A percentile compares a stretch with the other conserved stretches of the same genome.
These are phyloP conservation scores for Candida arabinofermentans DNA, from an alignment of 805 yeast genomes.

Conservation along the genomic window DNA sequence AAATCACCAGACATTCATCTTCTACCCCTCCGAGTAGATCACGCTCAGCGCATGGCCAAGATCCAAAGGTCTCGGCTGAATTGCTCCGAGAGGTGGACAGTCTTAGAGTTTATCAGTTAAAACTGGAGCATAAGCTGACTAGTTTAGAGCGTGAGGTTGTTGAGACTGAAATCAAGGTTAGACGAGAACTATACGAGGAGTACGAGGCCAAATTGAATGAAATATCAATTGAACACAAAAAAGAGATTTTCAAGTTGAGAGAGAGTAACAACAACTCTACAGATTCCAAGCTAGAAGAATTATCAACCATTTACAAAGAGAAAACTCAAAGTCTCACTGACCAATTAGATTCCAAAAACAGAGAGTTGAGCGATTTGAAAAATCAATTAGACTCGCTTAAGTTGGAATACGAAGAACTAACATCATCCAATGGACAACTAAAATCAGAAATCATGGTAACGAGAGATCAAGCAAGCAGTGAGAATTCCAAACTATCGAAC, in stretches of 20 bases:
- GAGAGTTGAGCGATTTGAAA: conserved; percentile 4
- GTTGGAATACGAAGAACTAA: conserved; percentile 5
- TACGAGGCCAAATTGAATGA: conserved; percentile 36
- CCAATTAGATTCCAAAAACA: conserved; percentile 8
- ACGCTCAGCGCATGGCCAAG: conserved; percentile 1
- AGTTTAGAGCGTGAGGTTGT: conserved; percentile 23
- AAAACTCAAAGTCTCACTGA: conserved; percentile 23
- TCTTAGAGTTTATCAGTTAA: conserved; percentile 22
- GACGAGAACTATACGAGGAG: conserved; percentile 28
- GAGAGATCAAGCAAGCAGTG: conserved; percentile 4
- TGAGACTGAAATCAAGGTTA: conserved; percentile 27
- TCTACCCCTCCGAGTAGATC: conserved; percentile 5
- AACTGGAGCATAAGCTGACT: conserved; percentile 18
- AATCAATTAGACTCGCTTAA: conserved; percentile 11
- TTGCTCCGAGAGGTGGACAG: conserved; percentile 24
- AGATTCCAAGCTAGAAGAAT: conserved; percentile 29
- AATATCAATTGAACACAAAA: conserved; percentile 31
- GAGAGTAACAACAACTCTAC: conserved; percentile 19
- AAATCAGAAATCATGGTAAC: conserved; percentile 4
- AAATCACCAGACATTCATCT: conserved; percentile 21
- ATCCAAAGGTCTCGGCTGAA: conserved; percentile 15
- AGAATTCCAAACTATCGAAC: conserved; percentile 2
- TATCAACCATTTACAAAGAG: conserved; percentile 32
- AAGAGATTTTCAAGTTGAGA: conserved; percentile 31
- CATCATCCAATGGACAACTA: conserved; percentile 4